These are phyloP conservation scores for Amanita muscaria DNA, from an alignment of 768 basidiomycete genomes.

Conservation along the genomic window DNA sequence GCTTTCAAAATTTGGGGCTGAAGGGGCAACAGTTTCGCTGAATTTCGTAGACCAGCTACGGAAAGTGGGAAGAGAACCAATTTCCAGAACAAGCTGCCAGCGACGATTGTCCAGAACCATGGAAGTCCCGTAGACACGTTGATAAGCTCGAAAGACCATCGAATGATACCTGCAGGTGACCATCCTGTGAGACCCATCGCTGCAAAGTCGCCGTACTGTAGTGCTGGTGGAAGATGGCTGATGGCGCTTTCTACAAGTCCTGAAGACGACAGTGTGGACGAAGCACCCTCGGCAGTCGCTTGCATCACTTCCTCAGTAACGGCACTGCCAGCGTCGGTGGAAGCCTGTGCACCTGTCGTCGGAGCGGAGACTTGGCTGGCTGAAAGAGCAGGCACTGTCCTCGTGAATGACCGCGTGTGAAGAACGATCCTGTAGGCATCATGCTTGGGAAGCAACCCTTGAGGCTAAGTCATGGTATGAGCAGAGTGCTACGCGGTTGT, in stretches of 20 bases:
- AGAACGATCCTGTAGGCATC: not conserved
- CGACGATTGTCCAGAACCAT: conserved; percentile 80
- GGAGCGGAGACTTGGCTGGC: not conserved
- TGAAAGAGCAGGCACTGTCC: conserved; percentile 1
- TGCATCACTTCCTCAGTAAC: not conserved
- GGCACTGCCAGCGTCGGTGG: not conserved
- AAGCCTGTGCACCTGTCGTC: not conserved
- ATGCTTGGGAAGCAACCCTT: not conserved
- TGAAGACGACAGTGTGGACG: conserved; percentile 1
- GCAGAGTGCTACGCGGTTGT: not conserved
- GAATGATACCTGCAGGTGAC: conserved; percentile 56
- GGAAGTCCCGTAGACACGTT: conserved; percentile 64
- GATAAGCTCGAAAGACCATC: conserved; percentile 56
- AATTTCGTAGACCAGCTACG: conserved; percentile 46
- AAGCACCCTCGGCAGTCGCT: not conserved
- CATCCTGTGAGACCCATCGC: conserved; percentile 55
- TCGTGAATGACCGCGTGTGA: conserved; percentile 2
- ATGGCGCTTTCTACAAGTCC: conserved; percentile 10
- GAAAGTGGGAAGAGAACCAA: conserved; percentile 50
- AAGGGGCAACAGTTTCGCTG: conserved; percentile 51
- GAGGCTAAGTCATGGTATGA: not conserved
- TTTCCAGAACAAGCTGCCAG: conserved; percentile 54
- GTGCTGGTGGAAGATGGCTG: conserved; percentile 25
- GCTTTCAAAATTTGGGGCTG: conserved; percentile 41
- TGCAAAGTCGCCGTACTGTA: conserved; percentile 67